These are phyloP conservation scores for Microdochium bolleyi DNA, from an alignment of 2,329 filamentous ascomycete species.

Conservation along the genomic window DNA sequence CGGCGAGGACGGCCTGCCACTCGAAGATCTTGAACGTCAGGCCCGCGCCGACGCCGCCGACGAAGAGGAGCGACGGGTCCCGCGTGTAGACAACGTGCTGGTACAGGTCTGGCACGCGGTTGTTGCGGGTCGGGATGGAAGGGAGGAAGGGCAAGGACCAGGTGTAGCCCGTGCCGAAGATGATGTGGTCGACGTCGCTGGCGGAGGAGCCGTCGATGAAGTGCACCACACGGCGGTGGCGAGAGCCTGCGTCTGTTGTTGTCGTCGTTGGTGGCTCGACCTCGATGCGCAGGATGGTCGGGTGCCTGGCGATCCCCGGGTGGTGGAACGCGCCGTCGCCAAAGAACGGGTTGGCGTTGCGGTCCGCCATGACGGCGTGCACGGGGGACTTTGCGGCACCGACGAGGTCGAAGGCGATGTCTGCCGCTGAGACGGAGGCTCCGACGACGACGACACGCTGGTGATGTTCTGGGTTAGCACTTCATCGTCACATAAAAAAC, in stretches of 20 bases:
- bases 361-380: constrained; percentile 15
- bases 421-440: constrained; percentile 56
- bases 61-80: constrained; percentile 48
- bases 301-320: constrained; percentile 10
- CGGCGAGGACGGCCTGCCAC: constrained; percentile 58
- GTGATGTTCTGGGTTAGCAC: no score
- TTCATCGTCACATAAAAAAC: no score
- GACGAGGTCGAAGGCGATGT: constrained; percentile 28
- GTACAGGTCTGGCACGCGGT: constrained; percentile 47
- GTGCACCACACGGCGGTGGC: constrained; percentile 33
- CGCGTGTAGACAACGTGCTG: constrained; percentile 47
- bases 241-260: neutral
- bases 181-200: constrained; percentile 48
- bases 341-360: constrained; percentile 17
- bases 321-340: constrained; percentile 16
- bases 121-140: constrained; percentile 40
- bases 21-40: constrained; percentile 64
- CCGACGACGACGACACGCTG: constrained; percentile 54
- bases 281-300: constrained; percentile 38
- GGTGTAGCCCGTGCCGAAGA: constrained; percentile 60
- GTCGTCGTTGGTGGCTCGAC: constrained; percentile 5
- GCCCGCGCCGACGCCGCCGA: constrained; percentile 48
- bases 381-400: constrained; percentile 10
- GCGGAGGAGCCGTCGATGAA: constrained; percentile 48
- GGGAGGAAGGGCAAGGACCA: constrained; percentile 57